phyloP scores from a whole-genome alignment of 805 yeast species.

The Spathaspora sp. region DNA sequence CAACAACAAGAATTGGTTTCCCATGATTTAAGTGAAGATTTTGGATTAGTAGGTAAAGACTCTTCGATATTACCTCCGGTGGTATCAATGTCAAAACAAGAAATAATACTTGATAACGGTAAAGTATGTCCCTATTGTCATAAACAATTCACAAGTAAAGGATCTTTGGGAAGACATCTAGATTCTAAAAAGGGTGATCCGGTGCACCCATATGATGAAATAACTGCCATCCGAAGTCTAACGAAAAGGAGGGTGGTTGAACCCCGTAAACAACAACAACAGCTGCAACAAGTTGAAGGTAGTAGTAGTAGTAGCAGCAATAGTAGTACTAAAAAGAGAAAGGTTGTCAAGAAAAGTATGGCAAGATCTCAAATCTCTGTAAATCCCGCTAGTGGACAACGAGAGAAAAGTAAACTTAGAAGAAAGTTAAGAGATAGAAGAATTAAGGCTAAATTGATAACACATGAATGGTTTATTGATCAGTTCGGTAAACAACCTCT shows the following conservation, averaged over 20 bases:
- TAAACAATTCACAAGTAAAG: slow-evolving; percentile 51
- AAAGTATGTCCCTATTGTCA: slow-evolving; percentile 52
- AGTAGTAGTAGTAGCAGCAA: slow-evolving; percentile 18
- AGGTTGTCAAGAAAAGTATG: slow-evolving; percentile 46
- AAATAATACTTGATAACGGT: slow-evolving; percentile 6
- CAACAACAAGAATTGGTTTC: neutral
- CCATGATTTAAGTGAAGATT: neutral
- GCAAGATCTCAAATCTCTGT: slow-evolving; percentile 14
- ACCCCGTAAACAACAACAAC: neutral
- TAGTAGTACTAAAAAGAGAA: slow-evolving; percentile 29
- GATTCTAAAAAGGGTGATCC: slow-evolving; percentile 53
- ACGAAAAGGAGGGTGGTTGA: neutral
- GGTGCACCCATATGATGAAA: slow-evolving; percentile 47
- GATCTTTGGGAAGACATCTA: slow-evolving; percentile 58
- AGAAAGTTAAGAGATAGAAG: slow-evolving; percentile 42
- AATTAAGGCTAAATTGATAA: slow-evolving; percentile 30
- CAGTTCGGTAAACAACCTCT: slow-evolving; percentile 8
- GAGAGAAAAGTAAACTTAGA: slow-evolving; percentile 41
- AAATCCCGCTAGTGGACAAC: slow-evolving; percentile 10
- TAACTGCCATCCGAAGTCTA: slow-evolving; percentile 38
- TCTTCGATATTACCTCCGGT: neutral
- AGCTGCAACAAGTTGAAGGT: neutral
- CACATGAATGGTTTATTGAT: slow-evolving; percentile 12
- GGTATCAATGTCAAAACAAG: neutral
- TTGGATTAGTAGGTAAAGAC: neutral